Base-by-base conservation (phyloP, 176 grass and related monocot species). In the Puya raimondii region DNA sequence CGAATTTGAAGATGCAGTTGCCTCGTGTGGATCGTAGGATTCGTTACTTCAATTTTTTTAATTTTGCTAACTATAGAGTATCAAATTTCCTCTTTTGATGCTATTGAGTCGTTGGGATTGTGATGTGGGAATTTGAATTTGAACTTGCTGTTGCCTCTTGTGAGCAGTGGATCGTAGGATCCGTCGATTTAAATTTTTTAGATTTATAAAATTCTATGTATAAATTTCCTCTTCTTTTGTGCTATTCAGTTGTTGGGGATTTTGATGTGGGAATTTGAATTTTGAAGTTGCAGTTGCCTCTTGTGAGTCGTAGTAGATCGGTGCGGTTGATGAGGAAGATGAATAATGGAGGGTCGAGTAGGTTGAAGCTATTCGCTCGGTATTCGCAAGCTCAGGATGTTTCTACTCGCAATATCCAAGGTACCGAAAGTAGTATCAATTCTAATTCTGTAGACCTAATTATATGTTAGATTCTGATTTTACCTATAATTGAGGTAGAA, bases 311-410 rank as follows among this genome's bases (percentile, higher is more conserved):
- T 69, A 61, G 22, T 66, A 72, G 79, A 51, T 76, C 79, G 23
- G 64, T 82, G 22, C 68, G 50, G 59, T 54, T 79, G 33, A 42
- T 42, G 69, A 70, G 72, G 72, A 75, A 83, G 63, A 12, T 76
- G 53, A 27, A 27, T 47, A 22, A 13, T 23, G 12, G 58, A 11
- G 64, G 63, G 65, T 66, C 67, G 74, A 63, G 17, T 17, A 69
- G 79, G 61, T 65, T 72, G 51, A 83, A 58, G 59, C 58, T 97
- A 8, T 74, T 87, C 49, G 77, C 88, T 26, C 78, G 82, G 48
- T 96, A 89, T 65, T 87, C 89, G 10, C 89, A 90, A 76, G 27
- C 93, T 27, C 84, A 78, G 64, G 84, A 87, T 51, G 74, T 89
- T 56, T 90, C 93, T 29, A 73, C 75, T 42, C 71, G 75, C 16